Evolutionary conservation across 1,284 basidiomycete species (phyloP), one percentile per base, ranked within the genome.

Genomic region (Blastosporella zonata): DNA sequence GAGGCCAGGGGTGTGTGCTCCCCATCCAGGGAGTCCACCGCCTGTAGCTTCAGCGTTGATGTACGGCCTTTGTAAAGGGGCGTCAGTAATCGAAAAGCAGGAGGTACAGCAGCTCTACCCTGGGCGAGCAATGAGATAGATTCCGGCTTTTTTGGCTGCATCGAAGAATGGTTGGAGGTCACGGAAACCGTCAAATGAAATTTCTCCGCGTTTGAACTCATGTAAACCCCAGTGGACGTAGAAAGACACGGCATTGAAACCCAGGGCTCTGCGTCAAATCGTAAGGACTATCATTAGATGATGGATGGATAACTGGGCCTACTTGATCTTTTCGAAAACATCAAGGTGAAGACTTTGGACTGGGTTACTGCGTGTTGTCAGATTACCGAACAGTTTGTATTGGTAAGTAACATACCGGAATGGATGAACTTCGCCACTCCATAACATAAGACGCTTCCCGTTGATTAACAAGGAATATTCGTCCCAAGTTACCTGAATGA

Each of bases 1-100:
- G 22, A 74, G 53, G 17, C 72, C 70, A 10, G 65, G 60, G 1
- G 71, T 73, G 48, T 72, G 64, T 7, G 72, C 74, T 25, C 70
- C 73, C 75, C 74, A 78, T 13, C 75, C 75, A 21, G 76, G 75
- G 39, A 78, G 72, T 1, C 75, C 76, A 22, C 75, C 74, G 3
- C 65, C 79, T 2, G 73, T 71, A 0, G 73, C 77, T 62, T 83
- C 80, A 1, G 78, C 75, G 47, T 78, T 59, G 13, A 59, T 54
- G 27, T 59, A 58, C 8, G 58, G 58, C 20, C 58, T 58, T 12
- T 27, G 29, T 3, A n/a, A 3, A 9, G 3, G 6, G 18, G 25
- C 29, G 36, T 18, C 2, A 6, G 27, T 3, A 31, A 18, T 17
- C 7, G 15, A 18, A 6, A 6, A 9, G 15, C 13, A 18, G 13